A percentile compares a stretch with the other conserved stretches of the same genome.
phyloP scores from a whole-genome alignment of 2,329 filamentous ascomycete species.

The Sclerotinia borealis region DNA sequence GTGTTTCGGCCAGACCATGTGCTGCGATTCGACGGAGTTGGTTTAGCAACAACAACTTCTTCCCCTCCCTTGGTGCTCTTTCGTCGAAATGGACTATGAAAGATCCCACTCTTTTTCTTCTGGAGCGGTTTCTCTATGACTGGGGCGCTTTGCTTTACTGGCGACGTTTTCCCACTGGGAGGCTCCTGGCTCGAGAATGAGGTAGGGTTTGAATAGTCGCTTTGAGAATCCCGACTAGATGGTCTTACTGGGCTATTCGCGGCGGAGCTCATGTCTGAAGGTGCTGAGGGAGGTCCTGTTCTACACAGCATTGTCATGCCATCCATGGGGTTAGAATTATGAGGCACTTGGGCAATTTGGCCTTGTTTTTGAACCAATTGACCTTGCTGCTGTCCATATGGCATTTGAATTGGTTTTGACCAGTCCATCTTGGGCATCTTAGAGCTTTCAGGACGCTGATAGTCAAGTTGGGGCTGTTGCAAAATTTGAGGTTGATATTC shows the following conservation, averaged over 20 bases:
- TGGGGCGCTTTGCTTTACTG: conserved; percentile 52
- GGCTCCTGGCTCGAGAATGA: conserved; percentile 84
- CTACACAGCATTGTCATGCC: conserved; percentile 98
- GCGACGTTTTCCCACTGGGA: conserved; percentile 66
- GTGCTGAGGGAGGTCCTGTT: conserved; percentile 61
- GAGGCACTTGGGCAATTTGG: conserved; percentile 65
- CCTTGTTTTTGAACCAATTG: conserved; percentile 37
- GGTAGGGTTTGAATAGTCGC: conserved; percentile 83
- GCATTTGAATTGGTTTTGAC: conserved; percentile 13
- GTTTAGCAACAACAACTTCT: conserved; percentile 32
- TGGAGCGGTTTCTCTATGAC: conserved; percentile 58
- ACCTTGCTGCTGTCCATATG: conserved; percentile 16
- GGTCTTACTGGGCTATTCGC: conserved; percentile 63
- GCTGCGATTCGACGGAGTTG: conserved; percentile 43
- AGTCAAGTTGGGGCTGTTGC: conserved; percentile 19
- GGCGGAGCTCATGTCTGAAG: conserved; percentile 59
- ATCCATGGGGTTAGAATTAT: conserved; percentile 90
- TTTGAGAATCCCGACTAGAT: conserved; percentile 80
- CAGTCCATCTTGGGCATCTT: conserved; percentile 12
- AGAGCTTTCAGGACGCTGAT: conserved; percentile 16
- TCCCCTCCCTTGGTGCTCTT: conserved; percentile 83
- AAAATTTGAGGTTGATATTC: conserved; percentile 17
- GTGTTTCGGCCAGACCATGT: conserved; percentile 46
- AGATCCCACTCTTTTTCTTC: conserved; percentile 75
- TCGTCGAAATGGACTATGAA: conserved; percentile 86